Conservation (phyloP, 2,329 filamentous ascomycete genomes). For the Lasiodiplodia sp. region DNA sequence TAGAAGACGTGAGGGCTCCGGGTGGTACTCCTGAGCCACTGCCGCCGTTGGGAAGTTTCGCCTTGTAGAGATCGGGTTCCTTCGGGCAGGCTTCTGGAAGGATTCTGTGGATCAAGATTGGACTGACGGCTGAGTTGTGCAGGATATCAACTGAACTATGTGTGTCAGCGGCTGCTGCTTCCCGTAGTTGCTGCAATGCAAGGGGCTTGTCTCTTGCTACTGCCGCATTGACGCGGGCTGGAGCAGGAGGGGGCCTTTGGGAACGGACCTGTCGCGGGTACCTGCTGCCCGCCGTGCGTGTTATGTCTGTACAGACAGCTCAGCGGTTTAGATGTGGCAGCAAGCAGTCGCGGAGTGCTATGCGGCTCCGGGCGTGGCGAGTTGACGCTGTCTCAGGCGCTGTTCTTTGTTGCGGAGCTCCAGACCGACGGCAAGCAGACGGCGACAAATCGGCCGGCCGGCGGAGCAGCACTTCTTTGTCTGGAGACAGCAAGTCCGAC, state of each 20-base stretch:
- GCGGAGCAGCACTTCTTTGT: slow-evolving; percentile 46
- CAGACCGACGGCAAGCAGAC: slow-evolving; percentile 36
- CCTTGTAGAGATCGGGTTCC: slow-evolving; percentile 29
- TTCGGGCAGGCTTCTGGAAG: slow-evolving; percentile 37
- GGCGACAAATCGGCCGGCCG: slow-evolving; percentile 40
- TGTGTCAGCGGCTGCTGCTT: slow-evolving; percentile 21
- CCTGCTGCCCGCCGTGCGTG: slow-evolving; percentile 41
- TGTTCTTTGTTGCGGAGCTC: slow-evolving; percentile 44
- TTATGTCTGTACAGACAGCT: slow-evolving; percentile 32
- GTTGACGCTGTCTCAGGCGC: slow-evolving; percentile 41
- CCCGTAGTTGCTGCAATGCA: slow-evolving; percentile 29
- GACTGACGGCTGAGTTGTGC: slow-evolving; percentile 17
- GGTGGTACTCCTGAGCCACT: slow-evolving; percentile 17
- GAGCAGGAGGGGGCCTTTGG: slow-evolving; percentile 38
- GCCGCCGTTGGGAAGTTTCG: slow-evolving; percentile 24
- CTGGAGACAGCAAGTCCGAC: slow-evolving; percentile 38
- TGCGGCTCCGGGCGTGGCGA: slow-evolving; percentile 40
- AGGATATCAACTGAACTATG: slow-evolving; percentile 25
- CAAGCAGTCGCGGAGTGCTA: slow-evolving; percentile 40
- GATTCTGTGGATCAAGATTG: slow-evolving; percentile 28
- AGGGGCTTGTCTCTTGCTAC: slow-evolving; percentile 40
- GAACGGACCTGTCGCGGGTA: slow-evolving; percentile 46
- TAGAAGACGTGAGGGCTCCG: slow-evolving; percentile 21
- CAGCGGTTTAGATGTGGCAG: slow-evolving; percentile 31
- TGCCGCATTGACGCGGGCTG: slow-evolving; percentile 42